Evolutionary conservation across 2,329 filamentous ascomycete species (phyloP), one percentile per base, ranked within the genome.

Genomic region (Elsinoe necatrix): DNA sequence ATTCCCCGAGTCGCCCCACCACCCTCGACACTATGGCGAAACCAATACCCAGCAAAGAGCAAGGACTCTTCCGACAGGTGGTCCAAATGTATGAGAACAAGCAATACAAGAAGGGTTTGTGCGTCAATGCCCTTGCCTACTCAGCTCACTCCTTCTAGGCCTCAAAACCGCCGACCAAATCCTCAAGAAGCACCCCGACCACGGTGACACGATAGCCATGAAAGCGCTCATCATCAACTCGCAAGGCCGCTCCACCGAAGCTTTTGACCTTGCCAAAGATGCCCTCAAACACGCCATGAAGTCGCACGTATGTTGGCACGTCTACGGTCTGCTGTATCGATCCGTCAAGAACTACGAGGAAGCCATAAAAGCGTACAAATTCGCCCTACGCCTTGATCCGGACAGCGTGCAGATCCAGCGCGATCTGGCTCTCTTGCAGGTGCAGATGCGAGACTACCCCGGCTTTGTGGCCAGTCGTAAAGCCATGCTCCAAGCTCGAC

Each of bases 221-320:
- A 98, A 98, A 76, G 92, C 93, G 57, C 79, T 98, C 63, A 96
- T 97, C 64, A 82, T 97, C 72, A 97, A 95, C 72, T 86, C 87
- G 43, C 86, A 92, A 73, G 89, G 90, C 64, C 92, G 95, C 74
- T 85, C 86, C 27, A 89, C 95, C 58, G 93, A 98, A 74, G 95
- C 95, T 0, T 98, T 98, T 70, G 82, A 85, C 45, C 80, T 98
- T 59, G 92, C 88, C 67, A 98, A 96, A 75, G 82, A 90, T 63
- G 93, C 95, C 31, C 79, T 98, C 65, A 90, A 86, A 63, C 89
- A 91, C 66, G 91, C 97, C 71, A 97, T 98, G 91, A 96, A 95
- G 77, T 96, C 91, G 66, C 92, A 97, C 73, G 91, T 98, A 66
- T 97, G 91, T 78, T 98, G 93, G 93, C 95, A 98, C 73, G 93